Evolutionary conservation across 2,329 filamentous ascomycete genomes (phyloP), one percentile per base, ranked within the genome.

Genomic region (Penicillium sp.): DNA sequence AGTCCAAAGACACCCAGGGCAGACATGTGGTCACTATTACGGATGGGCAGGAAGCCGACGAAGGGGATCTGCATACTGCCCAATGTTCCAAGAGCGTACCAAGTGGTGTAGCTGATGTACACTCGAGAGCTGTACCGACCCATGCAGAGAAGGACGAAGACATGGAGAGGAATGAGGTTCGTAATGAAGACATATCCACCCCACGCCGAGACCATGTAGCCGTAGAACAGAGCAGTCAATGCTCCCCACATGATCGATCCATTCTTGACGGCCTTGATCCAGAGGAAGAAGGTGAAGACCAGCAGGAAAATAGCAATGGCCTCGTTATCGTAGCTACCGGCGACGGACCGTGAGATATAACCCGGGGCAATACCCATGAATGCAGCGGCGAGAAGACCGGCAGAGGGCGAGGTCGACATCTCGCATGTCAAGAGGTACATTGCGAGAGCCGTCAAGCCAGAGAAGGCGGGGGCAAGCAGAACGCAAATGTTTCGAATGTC

Each of bases 181-280:
- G 96, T 99, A 76, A 99, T 99, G 86, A 99, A 99, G 73, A 97
- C 95, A 79, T 99, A 99, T 75, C 95, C 95, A 85, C 95, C 95
- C 95, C 95, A 99, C 19, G 96, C 96, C 53, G 94, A 95, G 67
- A 99, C 95, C 95, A 99, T 99, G 88, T 99, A 99, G 75, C 95
- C 95, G 80, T 99, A 99, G 82, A 96, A 98, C 59, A 99, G 85
- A 47, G 95, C 95, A 71, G 93, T 95, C 65, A 97, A 84, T 40
- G 92, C 93, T 71, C 93, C 94, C 94, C 94, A 99, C 80, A 97
- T 91, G 78, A 96, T 93, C 55, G 95, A 98, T 28, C 95, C 95
- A 61, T 93, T 87, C 84, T 99, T 99, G 70, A 99, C 86, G 22
- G 95, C 92, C 86, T 98, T 98, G 82, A 99, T 97, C 95, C 95